Base-by-base conservation (phyloP, 352 stramenopile species). In the Phytophthora hybrid region DNA sequence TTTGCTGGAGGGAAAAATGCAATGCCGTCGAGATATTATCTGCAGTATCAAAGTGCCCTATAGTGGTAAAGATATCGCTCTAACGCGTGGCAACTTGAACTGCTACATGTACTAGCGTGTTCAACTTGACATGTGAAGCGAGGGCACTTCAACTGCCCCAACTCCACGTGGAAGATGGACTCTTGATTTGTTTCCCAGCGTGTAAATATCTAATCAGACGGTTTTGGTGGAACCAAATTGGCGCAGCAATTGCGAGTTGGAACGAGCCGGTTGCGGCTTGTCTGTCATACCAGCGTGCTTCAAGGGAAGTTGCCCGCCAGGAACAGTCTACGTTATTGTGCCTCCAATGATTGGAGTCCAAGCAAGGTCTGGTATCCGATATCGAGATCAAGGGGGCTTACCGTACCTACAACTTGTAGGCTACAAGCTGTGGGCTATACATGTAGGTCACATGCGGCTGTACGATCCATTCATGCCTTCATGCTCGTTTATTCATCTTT, bases 221-320 rank as follows among this genome's bases (percentile, higher is more conserved):
- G 41, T 19, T 49, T 49, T 13, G 37, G 9, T 18, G 13, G 37
- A 10, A 26, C 23, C 23, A 26, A 26, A 26, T 26, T 26, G 23
- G 23, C 23, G 23, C 23, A 26, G 23, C 23, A 26, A 26, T 26
- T 26, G 23, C 23, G 23, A 26, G 23, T 26, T 29, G 19, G 21
- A 54, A 32, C 47, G n/a, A 54, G 47, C 47, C 47, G 47, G 47
- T 54, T 54, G 47, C n/a, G 10, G 47, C 19, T n/a, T 54, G 47
- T 54, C 47, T 54, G 47, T 10, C 10, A 32, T 9, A 5, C 21
- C 47, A 29, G n/a, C 41, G 9, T 16, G 47, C 6, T 54, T 26
- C 47, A 16, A 44, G 37, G 34, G 34, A 11, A 11, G 34, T 39
- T 14, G 11, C 5, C 18, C 29, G 19, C 41, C 41, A 51, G 18